phyloP scores from a whole-genome alignment of 345 rosid genomes.

The Salix viminalis region DNA sequence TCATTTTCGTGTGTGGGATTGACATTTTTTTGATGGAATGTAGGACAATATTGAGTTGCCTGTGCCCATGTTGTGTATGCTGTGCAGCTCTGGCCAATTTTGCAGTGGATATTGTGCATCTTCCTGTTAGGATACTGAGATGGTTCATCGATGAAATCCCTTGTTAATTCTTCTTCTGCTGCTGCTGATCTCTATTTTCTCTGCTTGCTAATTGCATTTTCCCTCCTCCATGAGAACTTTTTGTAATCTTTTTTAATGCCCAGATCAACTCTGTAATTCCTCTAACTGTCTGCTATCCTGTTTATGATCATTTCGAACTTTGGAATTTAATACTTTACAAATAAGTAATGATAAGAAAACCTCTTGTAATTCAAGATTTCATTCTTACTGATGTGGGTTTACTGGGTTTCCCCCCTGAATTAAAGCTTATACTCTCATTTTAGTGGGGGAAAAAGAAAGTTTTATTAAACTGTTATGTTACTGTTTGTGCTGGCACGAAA shows the following conservation, averaged over 20 bases:
- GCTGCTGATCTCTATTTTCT: not conserved
- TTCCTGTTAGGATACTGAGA: constrained; percentile 53
- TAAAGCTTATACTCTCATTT: too few relatives aligned
- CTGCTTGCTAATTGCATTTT: not conserved
- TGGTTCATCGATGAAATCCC: constrained; percentile 79
- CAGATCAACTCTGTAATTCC: not conserved
- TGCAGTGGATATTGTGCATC: constrained; percentile 59
- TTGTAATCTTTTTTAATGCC: not conserved
- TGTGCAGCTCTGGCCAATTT: constrained; percentile 61
- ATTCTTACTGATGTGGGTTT: too few relatives aligned
- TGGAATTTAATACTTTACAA: too few relatives aligned
- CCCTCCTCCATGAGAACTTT: not conserved
- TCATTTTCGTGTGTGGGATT: not conserved
- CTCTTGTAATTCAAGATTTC: too few relatives aligned
- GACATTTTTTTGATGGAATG: not conserved
- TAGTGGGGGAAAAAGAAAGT: too few relatives aligned
- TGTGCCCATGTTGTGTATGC: constrained; percentile 80
- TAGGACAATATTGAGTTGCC: constrained; percentile 70
- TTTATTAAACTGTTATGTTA: too few relatives aligned
- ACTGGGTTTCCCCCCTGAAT: too few relatives aligned
- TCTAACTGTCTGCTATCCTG: too few relatives aligned
- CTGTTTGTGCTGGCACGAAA: too few relatives aligned
- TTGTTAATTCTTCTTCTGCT: constrained; percentile 27
- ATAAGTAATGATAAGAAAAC: too few relatives aligned
- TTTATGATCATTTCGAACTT: too few relatives aligned